Evolutionary conservation across 1,139 yeast species (phyloP).

Genomic region (Entelexis sorbosivorans): DNA sequence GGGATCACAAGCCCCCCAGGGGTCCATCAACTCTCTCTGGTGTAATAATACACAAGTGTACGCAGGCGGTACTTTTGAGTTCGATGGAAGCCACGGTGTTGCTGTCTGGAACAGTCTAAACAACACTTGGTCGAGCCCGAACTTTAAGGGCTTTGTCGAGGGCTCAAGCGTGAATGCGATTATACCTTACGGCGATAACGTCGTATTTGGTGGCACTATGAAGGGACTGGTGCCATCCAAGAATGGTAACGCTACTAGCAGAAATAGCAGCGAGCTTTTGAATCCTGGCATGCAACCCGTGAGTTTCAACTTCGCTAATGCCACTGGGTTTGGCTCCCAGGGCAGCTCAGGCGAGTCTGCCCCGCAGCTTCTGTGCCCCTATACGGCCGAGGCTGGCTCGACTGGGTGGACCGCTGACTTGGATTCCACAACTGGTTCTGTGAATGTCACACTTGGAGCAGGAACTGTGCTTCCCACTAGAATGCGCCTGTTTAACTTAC

Average conservation of each 20-base stretch:
- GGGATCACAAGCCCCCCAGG: conserved; percentile 13
- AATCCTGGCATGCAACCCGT: conserved; percentile 41
- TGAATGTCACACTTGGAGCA: conserved; percentile 38
- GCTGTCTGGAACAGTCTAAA: conserved; percentile 52
- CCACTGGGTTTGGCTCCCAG: conserved; percentile 43
- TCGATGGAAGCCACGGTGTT: conserved; percentile 38
- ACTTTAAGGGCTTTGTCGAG: conserved; percentile 69
- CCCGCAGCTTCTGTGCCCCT: conserved; percentile 51
- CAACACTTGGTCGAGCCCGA: conserved; percentile 39
- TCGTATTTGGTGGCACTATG: conserved; percentile 75
- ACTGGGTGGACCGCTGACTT: conserved; percentile 47
- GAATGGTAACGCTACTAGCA: conserved; percentile 22
- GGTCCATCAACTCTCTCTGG: conserved; percentile 39
- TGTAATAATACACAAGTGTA: conserved; percentile 46
- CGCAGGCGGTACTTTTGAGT: conserved; percentile 67
- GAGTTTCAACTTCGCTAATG: conserved; percentile 50
- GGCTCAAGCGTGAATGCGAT: conserved; percentile 58
- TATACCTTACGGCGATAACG: conserved; percentile 38
- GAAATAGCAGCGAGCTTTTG: conserved; percentile 17
- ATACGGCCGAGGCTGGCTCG: conserved; percentile 23
- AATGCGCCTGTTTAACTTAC: conserved; percentile 52
- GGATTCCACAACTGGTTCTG: conserved; percentile 16
- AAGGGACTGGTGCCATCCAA: conserved; percentile 37
- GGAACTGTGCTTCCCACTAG: conserved; percentile 53
- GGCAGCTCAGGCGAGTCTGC: conserved; percentile 31